These are phyloP conservation scores for Microsporum canis DNA, from an alignment of 2,329 filamentous ascomycete species.

Conservation along the genomic window DNA sequence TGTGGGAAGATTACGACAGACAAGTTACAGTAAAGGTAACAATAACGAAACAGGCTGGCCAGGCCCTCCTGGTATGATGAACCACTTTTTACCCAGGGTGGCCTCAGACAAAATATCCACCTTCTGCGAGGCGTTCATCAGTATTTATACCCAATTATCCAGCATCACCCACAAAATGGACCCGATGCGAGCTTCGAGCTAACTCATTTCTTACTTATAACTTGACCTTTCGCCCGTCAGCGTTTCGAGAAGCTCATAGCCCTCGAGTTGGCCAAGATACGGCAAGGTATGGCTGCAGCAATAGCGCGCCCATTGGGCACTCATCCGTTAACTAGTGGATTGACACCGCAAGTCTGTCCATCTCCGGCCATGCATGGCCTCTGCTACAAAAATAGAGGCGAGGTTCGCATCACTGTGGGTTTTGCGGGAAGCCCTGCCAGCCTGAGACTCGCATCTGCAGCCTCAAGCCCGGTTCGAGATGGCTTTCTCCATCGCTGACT, in stretches of 20 bases:
- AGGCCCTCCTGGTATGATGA: neutral
- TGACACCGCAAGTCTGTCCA: neutral
- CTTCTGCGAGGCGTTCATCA: neutral
- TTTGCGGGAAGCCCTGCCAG: neutral
- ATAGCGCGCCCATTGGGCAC: conserved; percentile 1
- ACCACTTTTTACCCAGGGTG: neutral
- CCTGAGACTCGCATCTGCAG: neutral
- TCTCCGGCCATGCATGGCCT: neutral
- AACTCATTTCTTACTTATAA: neutral
- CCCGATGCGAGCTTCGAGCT: neutral
- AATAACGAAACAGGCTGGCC: neutral
- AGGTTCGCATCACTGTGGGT: neutral
- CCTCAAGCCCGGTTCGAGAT: neutral
- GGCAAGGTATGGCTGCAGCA: conserved; percentile 1
- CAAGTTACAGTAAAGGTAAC: neutral
- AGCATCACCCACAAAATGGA: neutral
- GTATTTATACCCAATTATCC: conserved; percentile 1
- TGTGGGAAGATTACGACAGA: neutral
- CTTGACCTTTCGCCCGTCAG: neutral
- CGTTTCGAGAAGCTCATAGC: neutral
- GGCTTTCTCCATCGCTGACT: neutral
- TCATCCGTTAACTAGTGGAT: neutral
- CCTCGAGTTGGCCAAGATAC: neutral
- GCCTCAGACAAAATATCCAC: neutral
- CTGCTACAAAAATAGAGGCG: neutral